Conservation (phyloP, 805 yeast genomes). For the Saccharomyces paradoxus region DNA sequence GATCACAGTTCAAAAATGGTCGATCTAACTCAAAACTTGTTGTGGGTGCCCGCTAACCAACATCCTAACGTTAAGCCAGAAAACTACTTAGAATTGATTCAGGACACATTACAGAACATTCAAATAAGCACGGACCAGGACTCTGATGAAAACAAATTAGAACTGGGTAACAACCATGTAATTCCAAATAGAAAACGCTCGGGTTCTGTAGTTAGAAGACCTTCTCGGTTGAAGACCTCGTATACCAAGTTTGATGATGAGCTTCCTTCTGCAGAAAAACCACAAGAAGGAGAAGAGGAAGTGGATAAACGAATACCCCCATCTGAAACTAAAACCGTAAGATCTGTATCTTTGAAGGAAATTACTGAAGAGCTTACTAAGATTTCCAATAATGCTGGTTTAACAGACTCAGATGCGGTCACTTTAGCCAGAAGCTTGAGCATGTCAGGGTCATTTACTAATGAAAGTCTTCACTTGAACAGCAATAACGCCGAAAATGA, state of each 20-base stretch:
- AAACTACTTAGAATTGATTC: slow-evolving; percentile 62
- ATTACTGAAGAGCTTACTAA: slow-evolving; percentile 68
- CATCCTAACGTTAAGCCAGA: slow-evolving; percentile 96
- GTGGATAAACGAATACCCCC: neutral
- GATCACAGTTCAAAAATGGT: neutral
- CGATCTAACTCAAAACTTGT: slow-evolving; percentile 37
- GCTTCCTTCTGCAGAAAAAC: neutral
- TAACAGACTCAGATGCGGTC: slow-evolving; percentile 72
- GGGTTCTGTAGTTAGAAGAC: slow-evolving; percentile 27
- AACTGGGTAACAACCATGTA: slow-evolving; percentile 4
- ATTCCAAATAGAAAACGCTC: slow-evolving; percentile 4
- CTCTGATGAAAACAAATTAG: slow-evolving; percentile 11
- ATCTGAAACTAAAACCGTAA: neutral
- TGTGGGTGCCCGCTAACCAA: slow-evolving; percentile 94
- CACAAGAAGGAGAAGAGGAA: neutral
- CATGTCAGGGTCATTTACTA: slow-evolving; percentile 51
- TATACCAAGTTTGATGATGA: slow-evolving; percentile 27
- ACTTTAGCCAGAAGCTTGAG: slow-evolving; percentile 75
- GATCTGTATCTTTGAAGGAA: slow-evolving; percentile 54
- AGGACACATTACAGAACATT: slow-evolving; percentile 32
- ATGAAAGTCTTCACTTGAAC: neutral
- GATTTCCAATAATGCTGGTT: slow-evolving; percentile 67
- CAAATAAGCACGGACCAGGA: slow-evolving; percentile 11
- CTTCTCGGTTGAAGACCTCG: slow-evolving; percentile 28
- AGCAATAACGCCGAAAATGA: slow-evolving; percentile 6